Evolutionary conservation across 2,329 filamentous ascomycete species (phyloP).

Genomic region (Fusarium pilosicola): DNA sequence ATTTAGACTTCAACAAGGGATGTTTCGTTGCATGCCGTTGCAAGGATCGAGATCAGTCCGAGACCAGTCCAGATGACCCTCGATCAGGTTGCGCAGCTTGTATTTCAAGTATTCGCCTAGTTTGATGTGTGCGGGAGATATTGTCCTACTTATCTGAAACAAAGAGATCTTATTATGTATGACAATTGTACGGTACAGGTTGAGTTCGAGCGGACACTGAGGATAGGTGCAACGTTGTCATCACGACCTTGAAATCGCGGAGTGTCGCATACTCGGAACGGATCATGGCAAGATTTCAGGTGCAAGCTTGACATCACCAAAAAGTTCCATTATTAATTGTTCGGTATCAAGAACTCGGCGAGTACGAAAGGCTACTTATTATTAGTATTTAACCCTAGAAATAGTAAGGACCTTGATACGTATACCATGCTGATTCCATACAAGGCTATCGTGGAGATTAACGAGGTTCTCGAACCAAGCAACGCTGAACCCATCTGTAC

Average conservation of each 20-base stretch:
- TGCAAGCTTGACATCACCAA: neutral
- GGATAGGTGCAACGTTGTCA: neutral
- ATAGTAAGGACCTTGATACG: neutral
- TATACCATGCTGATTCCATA: neutral
- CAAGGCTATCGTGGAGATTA: neutral
- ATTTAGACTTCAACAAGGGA: slow-evolving; percentile 7
- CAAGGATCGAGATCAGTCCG: slow-evolving; percentile 19
- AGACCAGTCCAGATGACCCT: neutral
- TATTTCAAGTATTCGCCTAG: neutral
- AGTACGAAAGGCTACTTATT: neutral
- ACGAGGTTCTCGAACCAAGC: neutral
- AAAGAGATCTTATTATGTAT: neutral
- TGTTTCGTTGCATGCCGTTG: slow-evolving; percentile 17
- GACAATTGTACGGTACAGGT: neutral
- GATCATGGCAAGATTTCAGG: neutral
- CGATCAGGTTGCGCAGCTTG: neutral
- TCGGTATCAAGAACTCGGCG: neutral
- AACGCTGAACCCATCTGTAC: neutral
- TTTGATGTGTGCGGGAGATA: neutral
- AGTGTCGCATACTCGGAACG: neutral
- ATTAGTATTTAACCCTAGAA: neutral
- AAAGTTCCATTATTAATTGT: neutral
- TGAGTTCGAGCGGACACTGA: neutral
- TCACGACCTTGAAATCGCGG: neutral
- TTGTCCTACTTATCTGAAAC: neutral